Evolutionary conservation across 1,284 basidiomycete genomes (phyloP).

Genomic region (Coniophora puteana): DNA sequence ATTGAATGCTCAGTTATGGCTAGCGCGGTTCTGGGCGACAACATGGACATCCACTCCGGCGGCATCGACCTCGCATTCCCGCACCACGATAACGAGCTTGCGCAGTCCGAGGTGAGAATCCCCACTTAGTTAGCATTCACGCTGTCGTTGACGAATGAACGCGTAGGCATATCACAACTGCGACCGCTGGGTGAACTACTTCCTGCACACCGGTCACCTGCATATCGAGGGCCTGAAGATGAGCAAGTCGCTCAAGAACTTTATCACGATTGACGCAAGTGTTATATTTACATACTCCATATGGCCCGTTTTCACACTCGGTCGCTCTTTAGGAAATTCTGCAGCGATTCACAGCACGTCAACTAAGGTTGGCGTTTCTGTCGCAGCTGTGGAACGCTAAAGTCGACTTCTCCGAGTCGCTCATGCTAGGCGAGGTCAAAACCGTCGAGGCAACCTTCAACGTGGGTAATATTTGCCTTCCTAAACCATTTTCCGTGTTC

Average conservation of each 20-base stretch:
- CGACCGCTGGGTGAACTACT: constrained; percentile 97
- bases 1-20: constrained; percentile 99
- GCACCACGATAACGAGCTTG: constrained; percentile 99
- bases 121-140: too few relatives aligned
- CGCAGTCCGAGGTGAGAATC: constrained; percentile 87
- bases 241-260: constrained; percentile 99
- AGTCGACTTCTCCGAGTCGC: constrained; percentile 91
- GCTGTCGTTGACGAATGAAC: constrained; percentile 9
- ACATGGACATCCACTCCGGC: constrained; percentile 98
- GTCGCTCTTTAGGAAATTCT: constrained; percentile 75
- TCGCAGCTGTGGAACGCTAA: constrained; percentile 90
- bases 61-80: constrained; percentile 97
- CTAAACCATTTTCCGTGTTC: too few relatives aligned
- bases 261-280: constrained; percentile 94
- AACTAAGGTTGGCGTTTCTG: constrained; percentile 93
- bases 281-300: constrained; percentile 1
- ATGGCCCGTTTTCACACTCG: constrained; percentile 8
- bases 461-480: constrained; percentile 48
- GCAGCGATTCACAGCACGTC: constrained; percentile 79
- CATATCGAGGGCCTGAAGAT: constrained; percentile 99
- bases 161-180: constrained; percentile 88
- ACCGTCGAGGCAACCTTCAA: constrained; percentile 86
- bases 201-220: constrained; percentile 96
- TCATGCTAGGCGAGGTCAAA: constrained; percentile 87
- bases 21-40: constrained; percentile 85